Evolutionary conservation across 1,284 basidiomycete genomes (phyloP), one percentile per base, ranked within the genome.

Genomic region (Lignosus rhinocerotis): DNA sequence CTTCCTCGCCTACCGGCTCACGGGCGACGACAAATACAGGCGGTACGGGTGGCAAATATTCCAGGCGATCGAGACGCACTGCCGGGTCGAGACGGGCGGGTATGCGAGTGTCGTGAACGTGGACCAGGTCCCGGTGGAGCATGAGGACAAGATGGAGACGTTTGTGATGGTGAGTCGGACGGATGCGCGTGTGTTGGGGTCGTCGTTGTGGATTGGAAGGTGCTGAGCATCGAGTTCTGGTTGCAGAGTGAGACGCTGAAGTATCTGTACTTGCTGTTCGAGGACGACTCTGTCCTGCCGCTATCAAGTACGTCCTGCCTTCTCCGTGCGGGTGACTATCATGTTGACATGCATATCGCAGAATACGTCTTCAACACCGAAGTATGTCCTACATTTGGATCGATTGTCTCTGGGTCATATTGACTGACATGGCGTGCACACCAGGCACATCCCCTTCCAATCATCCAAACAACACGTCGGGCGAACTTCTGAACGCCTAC

Each of bases 351-450:
- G 17, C 34, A 3, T 25, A 11, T 46, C 53, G 16, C 59, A 93
- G 92, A 88, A 71, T 90, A 92, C 72, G 93, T 98, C n/a, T 90
- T 97, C 75, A 98, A 97, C 70, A 98, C 96, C 3, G 95, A 96
- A 79, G 90, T 88, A 63, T 60, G 78, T 69, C 50, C 25, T 25
- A 25, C 25, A 25, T 2, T 25, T 4, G 25, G 25, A 25, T 25
- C 4, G 34, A 6, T 36, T 6, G 2, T 36, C 34, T 16, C 25
- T 25, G 25, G 25, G 25, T 36, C 34, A 16, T 36, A 10, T 36
- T 16, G 2, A 6, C 34, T 36, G 34, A 36, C 34, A 2, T 16
- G 34, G 2, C 34, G 34, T 36, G 34, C 14, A 72, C 72, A 57
- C 38, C 64, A 87, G 85, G 87, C 85, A 10, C 88, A 90, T 68